Base-by-base conservation (phyloP, 805 yeast genomes). In the Schizosaccharomyces cryophilus region DNA sequence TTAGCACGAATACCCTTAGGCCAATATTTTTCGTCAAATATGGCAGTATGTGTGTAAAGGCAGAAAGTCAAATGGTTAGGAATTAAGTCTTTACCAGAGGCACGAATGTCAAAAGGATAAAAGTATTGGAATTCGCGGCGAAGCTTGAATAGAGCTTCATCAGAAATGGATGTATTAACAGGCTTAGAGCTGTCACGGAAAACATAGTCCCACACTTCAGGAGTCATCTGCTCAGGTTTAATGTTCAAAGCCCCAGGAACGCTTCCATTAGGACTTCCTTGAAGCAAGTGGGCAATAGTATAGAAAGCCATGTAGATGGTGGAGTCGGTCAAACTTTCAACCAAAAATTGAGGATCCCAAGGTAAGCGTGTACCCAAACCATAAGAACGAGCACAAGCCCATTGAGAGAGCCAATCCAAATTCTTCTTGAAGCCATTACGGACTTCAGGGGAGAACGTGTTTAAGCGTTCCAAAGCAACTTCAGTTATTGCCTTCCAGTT, bases 301-400 rank as follows among this genome's bases (percentile, higher is more conserved):
- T 87, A 93, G 77, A 83, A 93, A 9, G 96, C 82, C 82, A 89
- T 95, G 76, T 93, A 93, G 62, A 93, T 77, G 29, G 98, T 93
- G 30, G 97, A 90, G 73, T 93, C 98, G 45, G 96, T 86, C 67
- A 93, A 78, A 24, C 96, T 87, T 75, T 93, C 98, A 62, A 93
- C 90, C 68, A 93, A 79, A 69, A 85, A 89, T 70, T 83, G 83
- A 66, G 85, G 84, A 75, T 93, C 98, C 98, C 98, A 93, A 63
- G 98, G 98, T 66, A 93, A 80, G 70, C 76, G 83, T 62, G 96
- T 82, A 71, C 98, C 98, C 66, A 93, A 78, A 71, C 98, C 98
- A 67, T 87, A 93, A 62, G 95, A 83, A 77, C 98, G 85, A 62
- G 95, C 87, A 63, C 93, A 87, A 61, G 98, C 97, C 98, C 98